These are phyloP conservation scores for Botryotinia narcissicola DNA, from an alignment of 2,329 filamentous ascomycete species.

Conservation along the genomic window DNA sequence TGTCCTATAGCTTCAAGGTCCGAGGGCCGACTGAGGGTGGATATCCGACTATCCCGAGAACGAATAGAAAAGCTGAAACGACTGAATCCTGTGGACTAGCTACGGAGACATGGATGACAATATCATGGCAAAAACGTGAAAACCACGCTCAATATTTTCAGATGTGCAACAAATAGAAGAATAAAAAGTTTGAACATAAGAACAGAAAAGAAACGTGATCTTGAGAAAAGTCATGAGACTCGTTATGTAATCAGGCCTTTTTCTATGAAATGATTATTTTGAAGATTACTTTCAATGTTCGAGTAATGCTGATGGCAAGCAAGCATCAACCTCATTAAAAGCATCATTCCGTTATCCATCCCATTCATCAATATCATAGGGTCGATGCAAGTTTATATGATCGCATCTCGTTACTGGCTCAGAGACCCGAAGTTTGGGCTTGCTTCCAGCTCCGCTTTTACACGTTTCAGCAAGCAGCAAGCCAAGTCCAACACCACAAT, in stretches of 20 bases:
- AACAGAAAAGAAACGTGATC: neutral
- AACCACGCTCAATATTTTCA: conserved; percentile 17
- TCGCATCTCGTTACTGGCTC: neutral
- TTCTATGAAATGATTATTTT: neutral
- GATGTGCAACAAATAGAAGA: conserved; percentile 18
- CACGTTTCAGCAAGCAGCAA: neutral
- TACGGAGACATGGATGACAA: neutral
- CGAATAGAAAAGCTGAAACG: neutral
- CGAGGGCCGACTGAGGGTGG: neutral
- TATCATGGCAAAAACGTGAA: conserved; percentile 23
- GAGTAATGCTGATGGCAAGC: neutral
- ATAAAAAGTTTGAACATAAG: neutral
- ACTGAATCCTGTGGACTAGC: neutral
- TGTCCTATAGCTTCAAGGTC: neutral
- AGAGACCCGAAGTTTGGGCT: neutral
- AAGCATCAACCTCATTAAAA: neutral
- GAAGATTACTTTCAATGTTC: neutral
- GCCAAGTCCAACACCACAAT: neutral
- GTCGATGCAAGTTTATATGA: neutral
- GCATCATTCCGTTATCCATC: neutral
- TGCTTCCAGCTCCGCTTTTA: neutral
- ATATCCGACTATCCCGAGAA: neutral
- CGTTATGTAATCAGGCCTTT: conserved; percentile 1
- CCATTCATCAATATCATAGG: neutral
- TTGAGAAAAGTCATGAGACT: neutral